Evolutionary conservation across 805 yeast genomes (phyloP).

Genomic region (Zygosaccharomyces gambellarensis): DNA sequence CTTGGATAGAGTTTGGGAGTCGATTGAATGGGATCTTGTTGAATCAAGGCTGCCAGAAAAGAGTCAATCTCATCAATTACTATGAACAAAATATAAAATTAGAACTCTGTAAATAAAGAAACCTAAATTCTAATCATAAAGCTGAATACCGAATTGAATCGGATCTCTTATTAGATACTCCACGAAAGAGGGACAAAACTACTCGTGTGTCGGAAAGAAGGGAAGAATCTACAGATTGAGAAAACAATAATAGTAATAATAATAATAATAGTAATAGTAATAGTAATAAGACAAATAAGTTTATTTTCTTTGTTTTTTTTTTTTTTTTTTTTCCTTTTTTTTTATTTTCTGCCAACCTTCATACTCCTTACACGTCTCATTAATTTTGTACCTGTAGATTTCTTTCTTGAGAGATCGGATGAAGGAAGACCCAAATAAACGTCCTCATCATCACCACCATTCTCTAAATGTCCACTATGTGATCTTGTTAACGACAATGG

Average conservation of each 20-base stretch:
- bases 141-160: neutral
- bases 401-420: conserved; percentile 26
- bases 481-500: conserved; percentile 18
- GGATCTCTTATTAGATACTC: neutral
- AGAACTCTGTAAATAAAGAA: neutral
- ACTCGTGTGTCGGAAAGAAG: neutral
- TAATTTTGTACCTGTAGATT: conserved; percentile 48
- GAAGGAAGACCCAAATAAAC: conserved; percentile 29
- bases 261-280: neutral
- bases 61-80: conserved; percentile 9
- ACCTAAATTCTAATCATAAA: neutral
- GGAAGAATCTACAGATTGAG: neutral
- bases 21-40: conserved; percentile 67
- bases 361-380: conserved; percentile 84
- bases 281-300: neutral
- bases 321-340: neutral
- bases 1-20: conserved; percentile 61
- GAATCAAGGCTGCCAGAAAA: conserved; percentile 41
- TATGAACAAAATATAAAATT: neutral
- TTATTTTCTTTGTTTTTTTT: too few relatives aligned
- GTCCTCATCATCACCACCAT: conserved; percentile 29
- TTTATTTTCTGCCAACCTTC: conserved; percentile 56
- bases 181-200: neutral
- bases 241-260: neutral
- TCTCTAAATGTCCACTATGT: conserved; percentile 21